Conservation (phyloP, 805 yeast species). For the Sungouiozyma ichnusensis region DNA sequence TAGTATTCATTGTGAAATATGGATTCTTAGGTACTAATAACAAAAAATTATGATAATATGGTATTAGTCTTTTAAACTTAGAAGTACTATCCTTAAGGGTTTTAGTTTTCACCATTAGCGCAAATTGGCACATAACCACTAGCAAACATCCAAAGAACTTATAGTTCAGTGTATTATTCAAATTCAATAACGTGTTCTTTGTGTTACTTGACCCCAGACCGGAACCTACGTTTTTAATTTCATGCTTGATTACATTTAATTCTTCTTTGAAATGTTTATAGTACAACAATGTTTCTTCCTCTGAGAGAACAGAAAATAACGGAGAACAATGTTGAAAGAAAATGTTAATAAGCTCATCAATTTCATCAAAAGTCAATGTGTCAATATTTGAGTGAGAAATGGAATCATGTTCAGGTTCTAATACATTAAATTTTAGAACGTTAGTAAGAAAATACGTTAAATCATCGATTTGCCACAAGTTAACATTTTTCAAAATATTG, state of each 20-base stretch:
- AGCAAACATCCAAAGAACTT: slow-evolving; percentile 23
- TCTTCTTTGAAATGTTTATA: slow-evolving; percentile 31
- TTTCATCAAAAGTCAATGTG: slow-evolving; percentile 13
- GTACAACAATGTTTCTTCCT: slow-evolving; percentile 52
- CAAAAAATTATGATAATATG: slow-evolving; percentile 44
- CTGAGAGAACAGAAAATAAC: slow-evolving; percentile 58
- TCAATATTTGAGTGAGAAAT: too few relatives aligned
- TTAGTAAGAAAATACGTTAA: slow-evolving; percentile 14
- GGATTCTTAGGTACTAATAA: slow-evolving; percentile 55
- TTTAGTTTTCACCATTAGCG: slow-evolving; percentile 20
- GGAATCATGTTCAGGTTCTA: too few relatives aligned
- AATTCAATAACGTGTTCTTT: background rate
- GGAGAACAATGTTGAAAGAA: slow-evolving; percentile 75
- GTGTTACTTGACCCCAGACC: background rate
- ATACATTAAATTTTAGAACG: slow-evolving; percentile 17
- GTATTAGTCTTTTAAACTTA: slow-evolving; percentile 19
- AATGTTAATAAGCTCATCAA: slow-evolving; percentile 57
- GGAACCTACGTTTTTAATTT: slow-evolving; percentile 3
- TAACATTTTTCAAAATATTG: slow-evolving; percentile 10
- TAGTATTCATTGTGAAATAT: slow-evolving; percentile 42
- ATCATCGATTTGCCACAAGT: slow-evolving; percentile 24
- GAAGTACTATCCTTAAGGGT: slow-evolving; percentile 7
- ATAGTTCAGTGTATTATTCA: slow-evolving; percentile 12
- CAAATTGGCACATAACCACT: slow-evolving; percentile 24
- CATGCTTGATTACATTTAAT: slow-evolving; percentile 1